phyloP scores from a whole-genome alignment of 352 stramenopile species.

The Phytophthora foliorum region DNA sequence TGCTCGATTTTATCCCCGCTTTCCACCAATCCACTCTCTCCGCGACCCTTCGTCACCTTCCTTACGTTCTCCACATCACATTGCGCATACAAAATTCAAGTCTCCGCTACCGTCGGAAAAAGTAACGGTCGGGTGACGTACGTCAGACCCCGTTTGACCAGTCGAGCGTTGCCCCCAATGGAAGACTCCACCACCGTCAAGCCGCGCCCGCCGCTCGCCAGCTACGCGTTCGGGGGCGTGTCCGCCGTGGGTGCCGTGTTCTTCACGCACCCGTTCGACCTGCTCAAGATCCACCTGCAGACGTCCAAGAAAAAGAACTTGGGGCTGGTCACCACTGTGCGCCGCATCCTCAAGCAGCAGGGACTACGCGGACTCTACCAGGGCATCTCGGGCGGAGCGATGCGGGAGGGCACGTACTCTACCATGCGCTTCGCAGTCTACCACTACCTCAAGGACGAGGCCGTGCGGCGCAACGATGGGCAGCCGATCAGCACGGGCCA shows the following conservation, averaged over 20 bases:
- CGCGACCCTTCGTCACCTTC: constrained; percentile 10
- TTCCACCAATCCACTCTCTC: constrained; percentile 21
- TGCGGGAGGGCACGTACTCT: constrained; percentile 88
- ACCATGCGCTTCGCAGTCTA: constrained; percentile 89
- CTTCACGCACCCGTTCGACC: constrained; percentile 89
- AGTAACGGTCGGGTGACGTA: constrained; percentile 4
- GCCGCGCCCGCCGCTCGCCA: constrained; percentile 56
- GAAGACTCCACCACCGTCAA: not conserved
- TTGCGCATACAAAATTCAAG: constrained; percentile 12
- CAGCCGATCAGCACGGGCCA: constrained; percentile 72
- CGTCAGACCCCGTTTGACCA: constrained; percentile 11
- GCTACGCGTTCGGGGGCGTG: constrained; percentile 80
- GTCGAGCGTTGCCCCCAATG: not conserved
- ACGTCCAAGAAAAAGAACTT: constrained; percentile 82
- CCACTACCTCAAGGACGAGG: constrained; percentile 85
- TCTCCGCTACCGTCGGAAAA: not conserved
- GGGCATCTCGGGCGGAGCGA: constrained; percentile 79
- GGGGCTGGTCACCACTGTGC: constrained; percentile 58
- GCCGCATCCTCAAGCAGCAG: constrained; percentile 69
- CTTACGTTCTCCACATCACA: not conserved
- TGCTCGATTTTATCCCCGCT: not conserved
- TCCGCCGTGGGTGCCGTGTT: constrained; percentile 86
- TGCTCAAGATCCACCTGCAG: constrained; percentile 87
- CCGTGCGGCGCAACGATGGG: constrained; percentile 69
- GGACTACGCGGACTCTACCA: constrained; percentile 80